Base-by-base conservation (phyloP, 768 basidiomycete species). In the Boletus bicolor region DNA sequence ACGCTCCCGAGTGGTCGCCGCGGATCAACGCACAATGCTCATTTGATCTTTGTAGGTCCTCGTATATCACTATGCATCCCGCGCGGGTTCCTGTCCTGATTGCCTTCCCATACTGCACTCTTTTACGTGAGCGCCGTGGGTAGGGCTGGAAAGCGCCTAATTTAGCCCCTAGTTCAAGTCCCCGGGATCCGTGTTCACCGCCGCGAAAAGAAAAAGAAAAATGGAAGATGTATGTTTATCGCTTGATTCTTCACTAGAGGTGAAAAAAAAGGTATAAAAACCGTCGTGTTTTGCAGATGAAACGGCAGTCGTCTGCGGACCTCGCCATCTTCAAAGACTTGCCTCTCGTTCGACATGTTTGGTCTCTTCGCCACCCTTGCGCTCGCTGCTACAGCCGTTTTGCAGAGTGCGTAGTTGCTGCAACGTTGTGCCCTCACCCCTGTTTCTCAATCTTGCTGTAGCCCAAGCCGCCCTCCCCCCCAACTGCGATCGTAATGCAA, bases 401-500 rank as follows among this genome's bases (percentile, higher is more conserved):
- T 46, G 37, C 58, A 69, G 32, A 50, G 67, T 69, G 36, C n/a
- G 69, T 57, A 0, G n/a, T 36, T 19, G 19, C 14, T 30, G 14
- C 17, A 2, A 14, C 15, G 39, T 14, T 9, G 35, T 30, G 1
- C 15, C 11, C 26, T 39, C 12, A 12, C 7, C 9, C 15, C 45
- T 44, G 28, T 51, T 32, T 53, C 38, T 56, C 15, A 55, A 7
- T 24, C 11, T 26, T 7, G 83, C n/a, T 64, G 67, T 57, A 32
- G 85, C 85, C 64, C 82, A 78, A 24, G 74, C 73, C 5, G 11
- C 55, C 9, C 58, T 74, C 53, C 78, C 77, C 34, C 57, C 65
- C 49, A 63, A 72, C 43, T 89, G 89, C 67, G 73, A 78, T n/a
- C 82, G 89, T 59, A 77, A 67, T 19, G 84, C 84, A 66, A 85